Evolutionary conservation across 1,139 yeast species (phyloP), one percentile per base, ranked within the genome.

Genomic region (Geotrichum cucujoidarum): DNA sequence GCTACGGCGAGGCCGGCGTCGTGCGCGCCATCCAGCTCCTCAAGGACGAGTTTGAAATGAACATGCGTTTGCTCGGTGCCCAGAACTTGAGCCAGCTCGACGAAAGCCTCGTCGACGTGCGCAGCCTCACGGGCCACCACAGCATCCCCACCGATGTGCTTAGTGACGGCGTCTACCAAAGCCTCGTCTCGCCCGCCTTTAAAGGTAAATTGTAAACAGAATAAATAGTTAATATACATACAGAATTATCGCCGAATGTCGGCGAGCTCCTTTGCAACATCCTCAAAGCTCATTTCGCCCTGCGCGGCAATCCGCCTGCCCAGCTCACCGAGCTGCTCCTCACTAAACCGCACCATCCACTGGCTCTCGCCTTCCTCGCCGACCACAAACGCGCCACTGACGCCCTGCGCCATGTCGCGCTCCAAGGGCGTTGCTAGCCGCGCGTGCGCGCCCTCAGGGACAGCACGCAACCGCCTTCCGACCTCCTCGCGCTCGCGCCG

Each of bases 31-130:
- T 85, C 55, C 89, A 83, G 59, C 69, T 88, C 43, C 71, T 90
- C 57, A 83, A 81, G 61, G 89, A 83, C 53, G 97, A 90, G 63
- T 66, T 90, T 64, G 80, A 77, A 54, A 85, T 88, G 92, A 80
- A 83, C 65, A 87, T 90, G 97, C 75, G 95, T 56, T 72, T 89
- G 44, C 69, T 90, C 45, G 97, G 97, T 38, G 95, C 78, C 30
- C 80, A 78, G 20, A 73, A 72, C 22, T 69, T 90, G 18, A 76
- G 74, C 41, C 83, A 88, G 38, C 72, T 90, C 54, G 72, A 77
- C 55, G 81, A 80, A 13, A 67, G 71, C 6, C 68, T 74, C 53
- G 63, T 82, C 10, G 87, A 82, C 56, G 62, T 72, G 10, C 62
- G 69, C 40, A 61, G 68, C 38, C 49, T 74, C 21, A 35, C 55